Conservation (phyloP, 306 rosid genomes). For the Coriaria nepalensis region DNA sequence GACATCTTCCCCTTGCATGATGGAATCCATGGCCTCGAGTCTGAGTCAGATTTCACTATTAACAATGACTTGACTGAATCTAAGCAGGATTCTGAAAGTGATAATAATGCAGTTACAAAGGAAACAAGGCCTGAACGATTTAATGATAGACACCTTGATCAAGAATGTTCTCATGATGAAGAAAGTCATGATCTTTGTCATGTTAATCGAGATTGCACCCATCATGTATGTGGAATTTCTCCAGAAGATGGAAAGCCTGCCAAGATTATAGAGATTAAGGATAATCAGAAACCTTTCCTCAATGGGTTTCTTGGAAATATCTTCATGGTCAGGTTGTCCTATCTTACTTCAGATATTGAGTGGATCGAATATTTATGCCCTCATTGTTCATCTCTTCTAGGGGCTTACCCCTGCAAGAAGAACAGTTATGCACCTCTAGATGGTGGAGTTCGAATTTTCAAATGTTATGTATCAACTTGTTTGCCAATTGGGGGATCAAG, state of each 20-base stretch:
- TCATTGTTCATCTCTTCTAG: constrained; percentile 60
- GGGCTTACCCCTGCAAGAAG: constrained; percentile 65
- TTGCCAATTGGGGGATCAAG: constrained; percentile 33
- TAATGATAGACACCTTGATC: constrained; percentile 22
- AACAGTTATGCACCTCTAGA: constrained; percentile 48
- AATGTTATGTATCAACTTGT: constrained; percentile 62
- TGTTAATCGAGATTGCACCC: constrained; percentile 23
- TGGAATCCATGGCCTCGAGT: constrained; percentile 16
- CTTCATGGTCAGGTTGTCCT: constrained; percentile 78
- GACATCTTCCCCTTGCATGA: constrained; percentile 22
- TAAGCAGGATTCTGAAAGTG: constrained; percentile 13
- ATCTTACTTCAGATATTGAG: constrained; percentile 54
- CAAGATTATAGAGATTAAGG: constrained; percentile 26
- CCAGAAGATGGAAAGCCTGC: constrained; percentile 16
- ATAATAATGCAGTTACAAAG: constrained; percentile 13
- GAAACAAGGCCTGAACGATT: constrained; percentile 16
- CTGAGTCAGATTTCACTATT: constrained; percentile 13
- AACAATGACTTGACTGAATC: constrained; percentile 13
- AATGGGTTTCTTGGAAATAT: constrained; percentile 82
- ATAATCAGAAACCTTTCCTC: constrained; percentile 45
- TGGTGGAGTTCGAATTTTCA: constrained; percentile 74
- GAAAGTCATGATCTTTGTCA: constrained; percentile 6
- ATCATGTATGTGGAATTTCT: constrained; percentile 25
- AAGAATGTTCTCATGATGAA: constrained; percentile 31
- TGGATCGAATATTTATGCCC: constrained; percentile 76